These are phyloP conservation scores for Paragyromitra xinjiangensis DNA, from an alignment of 495 filamentous ascomycete species.

Conservation along the genomic window DNA sequence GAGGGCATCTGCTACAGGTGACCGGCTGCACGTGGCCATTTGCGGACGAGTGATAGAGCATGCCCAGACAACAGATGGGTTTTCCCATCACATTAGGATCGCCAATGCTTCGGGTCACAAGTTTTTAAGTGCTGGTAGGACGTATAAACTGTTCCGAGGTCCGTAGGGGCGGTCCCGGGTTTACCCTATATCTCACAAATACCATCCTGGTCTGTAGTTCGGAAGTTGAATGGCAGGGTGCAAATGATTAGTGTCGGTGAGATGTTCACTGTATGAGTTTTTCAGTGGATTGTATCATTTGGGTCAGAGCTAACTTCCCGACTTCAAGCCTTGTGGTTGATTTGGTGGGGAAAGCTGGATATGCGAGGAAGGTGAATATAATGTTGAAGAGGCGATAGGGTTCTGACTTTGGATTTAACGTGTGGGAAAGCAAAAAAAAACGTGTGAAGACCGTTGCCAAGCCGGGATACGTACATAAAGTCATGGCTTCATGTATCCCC, in stretches of 20 bases:
- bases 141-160: background rate
- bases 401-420: background rate
- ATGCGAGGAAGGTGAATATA: background rate
- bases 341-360: background rate
- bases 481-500: conserved; percentile 20
- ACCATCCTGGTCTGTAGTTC: background rate
- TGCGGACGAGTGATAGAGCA: conserved; percentile 36
- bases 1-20: background rate
- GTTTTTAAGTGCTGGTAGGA: background rate
- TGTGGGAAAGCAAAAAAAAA: conserved; percentile 14
- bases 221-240: background rate
- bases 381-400: background rate
- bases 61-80: background rate
- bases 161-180: background rate
- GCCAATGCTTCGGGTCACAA: conserved; percentile 7
- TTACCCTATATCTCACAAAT: background rate
- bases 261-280: background rate
- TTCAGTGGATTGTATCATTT: background rate
- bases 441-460: conserved; percentile 47
- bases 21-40: conserved; percentile 1
- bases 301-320: background rate
- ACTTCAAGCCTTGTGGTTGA: background rate
- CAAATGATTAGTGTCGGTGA: background rate
- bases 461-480: conserved; percentile 25
- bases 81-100: background rate